phyloP scores from a whole-genome alignment of 208 protist genomes.

The Crithidia thermophila region DNA sequence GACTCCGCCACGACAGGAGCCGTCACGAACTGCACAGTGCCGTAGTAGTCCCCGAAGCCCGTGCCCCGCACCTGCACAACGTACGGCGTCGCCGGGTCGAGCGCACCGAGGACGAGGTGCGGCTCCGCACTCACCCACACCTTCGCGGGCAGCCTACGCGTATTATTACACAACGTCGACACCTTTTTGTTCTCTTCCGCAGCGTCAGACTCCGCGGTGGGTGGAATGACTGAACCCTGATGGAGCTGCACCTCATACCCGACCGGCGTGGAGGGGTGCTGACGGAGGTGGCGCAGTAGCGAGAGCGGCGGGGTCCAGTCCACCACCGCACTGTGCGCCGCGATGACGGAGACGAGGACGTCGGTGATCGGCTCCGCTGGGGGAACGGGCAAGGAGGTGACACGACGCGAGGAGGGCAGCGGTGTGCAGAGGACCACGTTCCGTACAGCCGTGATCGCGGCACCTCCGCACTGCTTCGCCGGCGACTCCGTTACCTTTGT shows the following conservation, averaged over 20 bases:
- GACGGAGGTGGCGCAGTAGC: constrained; percentile 14
- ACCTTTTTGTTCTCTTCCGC: no score
- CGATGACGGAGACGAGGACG: constrained; percentile 16
- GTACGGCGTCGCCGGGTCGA: constrained; percentile 15
- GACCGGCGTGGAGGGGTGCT: background rate
- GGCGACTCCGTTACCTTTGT: background rate
- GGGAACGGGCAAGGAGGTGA: background rate
- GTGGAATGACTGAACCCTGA: background rate
- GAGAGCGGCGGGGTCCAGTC: constrained; percentile 23
- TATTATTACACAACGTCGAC: no score
- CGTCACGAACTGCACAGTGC: constrained; percentile 7
- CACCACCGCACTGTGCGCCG: constrained; percentile 4
- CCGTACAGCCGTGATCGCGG: no score
- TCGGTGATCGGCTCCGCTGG: constrained; percentile 18
- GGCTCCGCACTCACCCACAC: constrained; percentile 11
- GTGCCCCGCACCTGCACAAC: constrained; percentile 13
- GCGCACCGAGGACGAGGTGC: background rate
- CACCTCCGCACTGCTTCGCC: no score
- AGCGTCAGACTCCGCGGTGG: background rate
- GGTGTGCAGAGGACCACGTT: constrained; percentile 3
- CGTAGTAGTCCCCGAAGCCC: constrained; percentile 26
- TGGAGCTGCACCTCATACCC: constrained; percentile 9
- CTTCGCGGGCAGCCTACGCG: background rate
- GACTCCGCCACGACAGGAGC: constrained; percentile 10
- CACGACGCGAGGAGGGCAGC: background rate